phyloP scores from a whole-genome alignment of 176 grass and related monocot genomes.

The Cocos nucifera region DNA sequence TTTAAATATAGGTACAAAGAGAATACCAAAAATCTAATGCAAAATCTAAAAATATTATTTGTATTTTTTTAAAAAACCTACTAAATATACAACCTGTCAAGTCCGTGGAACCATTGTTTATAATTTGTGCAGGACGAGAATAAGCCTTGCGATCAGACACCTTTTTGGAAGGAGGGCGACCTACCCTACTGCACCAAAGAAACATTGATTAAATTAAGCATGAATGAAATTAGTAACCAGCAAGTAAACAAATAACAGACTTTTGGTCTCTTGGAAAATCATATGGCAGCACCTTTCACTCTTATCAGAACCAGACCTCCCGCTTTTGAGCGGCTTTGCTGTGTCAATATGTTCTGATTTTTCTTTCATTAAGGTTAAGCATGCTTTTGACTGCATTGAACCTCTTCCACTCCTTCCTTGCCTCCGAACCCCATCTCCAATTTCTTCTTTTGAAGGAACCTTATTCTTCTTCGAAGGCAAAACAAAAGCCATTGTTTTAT shows the following conservation, averaged over 20 bases:
- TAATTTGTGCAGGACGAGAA: constrained; percentile 32
- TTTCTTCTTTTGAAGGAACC: constrained; percentile 69
- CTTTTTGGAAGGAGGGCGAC: constrained; percentile 49
- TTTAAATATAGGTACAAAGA: constrained; percentile 2
- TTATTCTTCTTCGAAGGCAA: constrained; percentile 52
- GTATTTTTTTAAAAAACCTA: constrained; percentile 1
- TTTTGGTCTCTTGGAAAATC: not conserved
- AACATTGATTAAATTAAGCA: not conserved
- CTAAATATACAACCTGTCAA: constrained; percentile 32
- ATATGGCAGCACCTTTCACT: constrained; percentile 46
- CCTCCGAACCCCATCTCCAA: constrained; percentile 46
- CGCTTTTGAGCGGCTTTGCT: constrained; percentile 52
- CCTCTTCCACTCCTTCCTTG: constrained; percentile 64
- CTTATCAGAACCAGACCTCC: constrained; percentile 44
- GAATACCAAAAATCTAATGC: not conserved
- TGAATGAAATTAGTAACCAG: not conserved
- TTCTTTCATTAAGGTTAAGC: constrained; percentile 44
- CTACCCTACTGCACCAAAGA: constrained; percentile 47
- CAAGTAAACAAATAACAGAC: not conserved
- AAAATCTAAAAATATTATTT: no score
- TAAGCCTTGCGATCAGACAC: constrained; percentile 52
- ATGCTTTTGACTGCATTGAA: constrained; percentile 37
- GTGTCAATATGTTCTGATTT: constrained; percentile 38
- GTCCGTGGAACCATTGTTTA: constrained; percentile 33
- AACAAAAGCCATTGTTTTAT: constrained; percentile 25